Conservation (phyloP, 2,329 filamentous ascomycete genomes). For the Tolypocladium tropicale region DNA sequence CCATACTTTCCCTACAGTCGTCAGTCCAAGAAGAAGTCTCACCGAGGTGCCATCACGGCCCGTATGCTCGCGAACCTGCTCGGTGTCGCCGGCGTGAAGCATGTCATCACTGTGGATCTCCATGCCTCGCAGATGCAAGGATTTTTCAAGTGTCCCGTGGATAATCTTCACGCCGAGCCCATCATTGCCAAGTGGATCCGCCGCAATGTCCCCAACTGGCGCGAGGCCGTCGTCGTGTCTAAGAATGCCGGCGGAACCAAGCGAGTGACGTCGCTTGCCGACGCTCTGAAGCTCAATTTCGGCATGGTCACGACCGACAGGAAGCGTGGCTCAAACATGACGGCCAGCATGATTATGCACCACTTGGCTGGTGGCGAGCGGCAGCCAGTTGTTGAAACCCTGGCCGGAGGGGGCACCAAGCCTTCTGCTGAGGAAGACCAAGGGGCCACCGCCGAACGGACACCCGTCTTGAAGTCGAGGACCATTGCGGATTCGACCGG, state of each 20-base stretch:
- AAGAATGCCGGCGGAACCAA: conserved; percentile 98
- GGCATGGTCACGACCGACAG: conserved; percentile 87
- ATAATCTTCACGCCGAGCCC: conserved; percentile 93
- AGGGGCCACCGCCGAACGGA: conserved; percentile 8
- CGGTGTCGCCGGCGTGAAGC: conserved; percentile 86
- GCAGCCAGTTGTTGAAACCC: conserved; percentile 29
- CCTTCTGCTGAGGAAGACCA: conserved; percentile 9
- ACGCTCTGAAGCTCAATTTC: conserved; percentile 94
- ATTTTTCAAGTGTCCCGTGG: conserved; percentile 95
- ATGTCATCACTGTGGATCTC: conserved; percentile 94
- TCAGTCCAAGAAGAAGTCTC: conserved; percentile 98
- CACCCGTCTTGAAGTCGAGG: conserved; percentile 16
- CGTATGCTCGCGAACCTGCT: conserved; percentile 95
- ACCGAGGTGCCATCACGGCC: conserved; percentile 90
- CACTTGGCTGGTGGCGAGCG: conserved; percentile 53
- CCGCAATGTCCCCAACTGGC: conserved; percentile 79
- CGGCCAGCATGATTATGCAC: conserved; percentile 66
- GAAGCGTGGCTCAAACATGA: conserved; percentile 59
- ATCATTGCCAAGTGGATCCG: conserved; percentile 93
- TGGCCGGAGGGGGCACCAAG: conserved; percentile 9
- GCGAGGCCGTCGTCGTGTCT: conserved; percentile 87
- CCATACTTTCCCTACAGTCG: conserved; percentile 99
- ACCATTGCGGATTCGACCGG: conserved; percentile 31
- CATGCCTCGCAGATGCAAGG: conserved; percentile 99
- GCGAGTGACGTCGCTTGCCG: conserved; percentile 88